phyloP scores from a whole-genome alignment of 805 yeast species.

The Ogataea paradorogensis region DNA sequence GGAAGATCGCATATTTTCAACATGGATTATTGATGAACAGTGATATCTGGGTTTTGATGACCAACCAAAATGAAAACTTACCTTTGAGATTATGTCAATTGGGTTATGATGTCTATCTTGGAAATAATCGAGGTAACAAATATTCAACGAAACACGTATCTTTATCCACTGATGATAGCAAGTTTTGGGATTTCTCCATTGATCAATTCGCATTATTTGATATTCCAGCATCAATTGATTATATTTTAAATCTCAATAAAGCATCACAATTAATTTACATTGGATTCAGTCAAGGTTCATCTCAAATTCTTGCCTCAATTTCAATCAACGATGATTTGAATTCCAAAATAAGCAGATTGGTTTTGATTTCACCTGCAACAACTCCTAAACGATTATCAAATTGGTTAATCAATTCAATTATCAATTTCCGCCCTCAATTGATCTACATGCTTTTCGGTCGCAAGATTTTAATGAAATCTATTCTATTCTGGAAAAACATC shows the following conservation, averaged over 20 bases:
- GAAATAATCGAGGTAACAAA: conserved; percentile 90
- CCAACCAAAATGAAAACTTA: conserved; percentile 42
- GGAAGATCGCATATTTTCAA: conserved; percentile 73
- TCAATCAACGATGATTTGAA: conserved; percentile 70
- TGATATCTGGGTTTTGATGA: conserved; percentile 60
- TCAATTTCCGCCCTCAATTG: conserved; percentile 73
- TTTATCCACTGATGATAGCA: conserved; percentile 36
- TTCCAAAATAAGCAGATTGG: conserved; percentile 44
- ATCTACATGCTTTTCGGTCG: conserved; percentile 74
- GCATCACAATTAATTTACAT: conserved; percentile 56
- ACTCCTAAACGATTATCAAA: conserved; percentile 85
- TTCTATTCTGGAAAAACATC: conserved; percentile 67
- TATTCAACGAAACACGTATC: conserved; percentile 75
- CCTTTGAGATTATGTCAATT: conserved; percentile 75
- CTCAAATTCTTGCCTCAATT: conserved; percentile 87
- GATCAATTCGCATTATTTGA: conserved; percentile 92
- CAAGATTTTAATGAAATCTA: conserved; percentile 61
- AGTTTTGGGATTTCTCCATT: conserved; percentile 88
- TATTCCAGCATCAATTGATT: conserved; percentile 81
- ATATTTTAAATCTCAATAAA: conserved; percentile 56
- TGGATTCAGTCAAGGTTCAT: conserved; percentile 95
- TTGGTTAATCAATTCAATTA: conserved; percentile 69
- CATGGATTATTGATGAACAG: conserved; percentile 90
- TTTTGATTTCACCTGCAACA: conserved; percentile 83
- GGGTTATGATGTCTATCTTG: conserved; percentile 95